Base-by-base conservation (phyloP, 2,329 filamentous ascomycete genomes). In the Apiospora koreana region DNA sequence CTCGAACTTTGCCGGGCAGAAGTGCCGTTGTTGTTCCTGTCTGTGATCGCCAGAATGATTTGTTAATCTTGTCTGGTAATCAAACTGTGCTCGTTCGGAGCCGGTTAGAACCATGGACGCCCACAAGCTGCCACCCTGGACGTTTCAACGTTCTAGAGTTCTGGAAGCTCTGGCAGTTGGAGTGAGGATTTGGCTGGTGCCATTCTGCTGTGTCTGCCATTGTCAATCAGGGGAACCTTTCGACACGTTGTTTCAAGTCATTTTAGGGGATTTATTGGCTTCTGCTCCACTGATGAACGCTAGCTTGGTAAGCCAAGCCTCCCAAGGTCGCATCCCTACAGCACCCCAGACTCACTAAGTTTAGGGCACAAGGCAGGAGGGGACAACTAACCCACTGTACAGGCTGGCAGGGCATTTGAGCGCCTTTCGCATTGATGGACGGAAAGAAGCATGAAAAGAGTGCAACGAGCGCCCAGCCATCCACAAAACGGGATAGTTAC, bases 291-390 rank as follows among this genome's bases (percentile, higher is more conserved):
- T 58, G 50, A 58, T 58, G 9, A 16, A 35, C 50, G 50, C 50
- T 58, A 58, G 50, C 25, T 14, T 35, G 28, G 50, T 35, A 58
- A 28, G 50, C 25, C 50, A 58, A 43, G 41, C 16, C 41, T 43
- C 14, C 14, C 12, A 43, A 58, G 16, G 50, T 58, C 50, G 50
- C 50, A 35, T 8, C 50, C 54, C 54, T 38, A n/a, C 31, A 18
- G 54, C 28, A 62, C 54, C 54, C 54, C 54, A 62, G 28, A 62
- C 54, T 62, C 54, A 28, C 54, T 62, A 62, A 62, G 54, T 62
- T 62, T 62, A 62, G 54, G 28, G 50, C 31, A n/a, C 54, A 10
- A 2, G n/a, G n/a, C n/a, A n/a, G n/a, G n/a, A n/a, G n/a, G 28
- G 50, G 54, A n/a, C 54, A 10, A 2, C 18, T 38, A 42, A 38